These are phyloP conservation scores for Xylaria palmicola DNA, from an alignment of 495 filamentous ascomycete species.

Conservation along the genomic window DNA sequence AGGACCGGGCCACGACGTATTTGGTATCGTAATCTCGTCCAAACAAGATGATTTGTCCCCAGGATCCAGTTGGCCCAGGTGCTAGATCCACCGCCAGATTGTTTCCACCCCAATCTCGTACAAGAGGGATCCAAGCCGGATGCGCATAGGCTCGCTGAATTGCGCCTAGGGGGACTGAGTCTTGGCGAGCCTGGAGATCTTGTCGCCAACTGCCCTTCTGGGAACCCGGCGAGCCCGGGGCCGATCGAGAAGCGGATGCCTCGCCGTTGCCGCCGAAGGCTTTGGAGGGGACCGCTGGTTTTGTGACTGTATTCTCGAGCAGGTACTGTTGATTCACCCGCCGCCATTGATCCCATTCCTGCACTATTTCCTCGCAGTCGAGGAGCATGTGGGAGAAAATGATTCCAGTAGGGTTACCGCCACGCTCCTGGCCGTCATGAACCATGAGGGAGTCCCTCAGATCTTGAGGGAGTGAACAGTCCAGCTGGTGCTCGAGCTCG, in stretches of 20 bases:
- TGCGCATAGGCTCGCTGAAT: slow-evolving; percentile 94
- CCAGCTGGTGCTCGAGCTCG: slow-evolving; percentile 92
- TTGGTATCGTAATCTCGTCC: slow-evolving; percentile 98
- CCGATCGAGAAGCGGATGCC: slow-evolving; percentile 49
- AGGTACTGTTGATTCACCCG: slow-evolving; percentile 88
- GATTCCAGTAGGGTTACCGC: slow-evolving; percentile 85
- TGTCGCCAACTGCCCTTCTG: slow-evolving; percentile 68
- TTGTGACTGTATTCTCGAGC: slow-evolving; percentile 51
- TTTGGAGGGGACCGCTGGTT: slow-evolving; percentile 62
- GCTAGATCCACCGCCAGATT: slow-evolving; percentile 92
- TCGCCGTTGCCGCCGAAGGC: slow-evolving; percentile 59
- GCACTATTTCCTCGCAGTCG: slow-evolving; percentile 97
- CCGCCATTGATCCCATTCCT: slow-evolving; percentile 97
- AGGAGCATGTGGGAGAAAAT: slow-evolving; percentile 93
- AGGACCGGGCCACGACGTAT: slow-evolving; percentile 91
- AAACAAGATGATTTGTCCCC: slow-evolving; percentile 96
- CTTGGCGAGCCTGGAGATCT: slow-evolving; percentile 80
- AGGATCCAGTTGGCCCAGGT: slow-evolving; percentile 83
- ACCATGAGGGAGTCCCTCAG: slow-evolving; percentile 86
- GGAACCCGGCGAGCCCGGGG: slow-evolving; percentile 52
- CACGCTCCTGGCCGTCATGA: slow-evolving; percentile 95
- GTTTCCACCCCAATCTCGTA: slow-evolving; percentile 98
- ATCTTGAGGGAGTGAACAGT: slow-evolving; percentile 91
- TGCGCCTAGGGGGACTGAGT: slow-evolving; percentile 79
- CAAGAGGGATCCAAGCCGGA: slow-evolving; percentile 92